A percentile compares a stretch with the other conserved stretches of the same genome.
phyloP scores from a whole-genome alignment of 2,329 filamentous ascomycete species.

The Thelonectria olida region DNA sequence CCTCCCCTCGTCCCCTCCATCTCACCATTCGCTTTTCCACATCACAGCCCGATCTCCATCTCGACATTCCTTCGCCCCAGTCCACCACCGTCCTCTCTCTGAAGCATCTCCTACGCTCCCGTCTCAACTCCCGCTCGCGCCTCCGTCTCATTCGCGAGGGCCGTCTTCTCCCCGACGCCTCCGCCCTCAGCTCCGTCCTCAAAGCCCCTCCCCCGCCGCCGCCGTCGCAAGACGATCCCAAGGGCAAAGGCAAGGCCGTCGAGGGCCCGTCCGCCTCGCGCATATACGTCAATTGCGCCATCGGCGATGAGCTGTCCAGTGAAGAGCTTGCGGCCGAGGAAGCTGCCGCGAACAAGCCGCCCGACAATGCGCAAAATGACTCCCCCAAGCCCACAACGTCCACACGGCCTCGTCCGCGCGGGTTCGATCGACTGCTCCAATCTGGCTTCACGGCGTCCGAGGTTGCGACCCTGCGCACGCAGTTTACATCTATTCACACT shows the following conservation, averaged over 20 bases:
- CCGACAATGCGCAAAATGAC: slow-evolving; percentile 59
- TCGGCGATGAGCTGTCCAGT: slow-evolving; percentile 77
- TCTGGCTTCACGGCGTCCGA: slow-evolving; percentile 86
- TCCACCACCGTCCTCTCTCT: slow-evolving; percentile 79
- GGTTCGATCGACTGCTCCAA: slow-evolving; percentile 86
- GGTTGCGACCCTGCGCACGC: slow-evolving; percentile 83
- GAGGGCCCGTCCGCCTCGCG: slow-evolving; percentile 62
- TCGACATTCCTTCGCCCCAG: slow-evolving; percentile 76
- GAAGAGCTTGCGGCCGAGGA: slow-evolving; percentile 77
- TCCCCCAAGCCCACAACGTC: slow-evolving; percentile 41
- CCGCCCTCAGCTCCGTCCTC: slow-evolving; percentile 74
- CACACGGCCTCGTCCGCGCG: slow-evolving; percentile 59
- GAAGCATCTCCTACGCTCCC: slow-evolving; percentile 81
- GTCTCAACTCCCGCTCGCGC: slow-evolving; percentile 74
- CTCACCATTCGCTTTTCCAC: slow-evolving; percentile 92
- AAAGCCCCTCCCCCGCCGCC: slow-evolving; percentile 69
- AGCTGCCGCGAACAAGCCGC: slow-evolving; percentile 50
- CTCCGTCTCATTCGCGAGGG: slow-evolving; percentile 92
- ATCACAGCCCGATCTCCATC: slow-evolving; percentile 81
- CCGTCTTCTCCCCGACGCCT: slow-evolving; percentile 80
- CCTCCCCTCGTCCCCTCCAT: slow-evolving; percentile 62
- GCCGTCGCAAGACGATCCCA: slow-evolving; percentile 47
- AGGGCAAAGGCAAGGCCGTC: slow-evolving; percentile 69
- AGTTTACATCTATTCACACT: slow-evolving; percentile 87
- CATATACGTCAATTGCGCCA: slow-evolving; percentile 93